These are phyloP conservation scores for Starmerella asiatica DNA, from an alignment of 805 yeast genomes.

Conservation along the genomic window DNA sequence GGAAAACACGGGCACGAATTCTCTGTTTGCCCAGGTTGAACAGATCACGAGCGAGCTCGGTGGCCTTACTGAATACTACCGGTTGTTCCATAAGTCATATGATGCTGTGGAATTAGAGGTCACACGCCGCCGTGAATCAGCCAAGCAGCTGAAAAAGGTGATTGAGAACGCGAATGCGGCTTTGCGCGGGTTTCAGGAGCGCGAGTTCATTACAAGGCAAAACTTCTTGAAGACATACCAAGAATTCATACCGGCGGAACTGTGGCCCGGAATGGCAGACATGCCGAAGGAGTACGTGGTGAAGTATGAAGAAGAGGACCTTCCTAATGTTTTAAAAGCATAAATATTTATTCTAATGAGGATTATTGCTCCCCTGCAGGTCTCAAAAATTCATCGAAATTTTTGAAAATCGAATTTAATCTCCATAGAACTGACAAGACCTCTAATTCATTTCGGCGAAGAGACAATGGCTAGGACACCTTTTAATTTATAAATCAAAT, in stretches of 20 bases:
- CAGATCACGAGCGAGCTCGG: constrained; percentile 28
- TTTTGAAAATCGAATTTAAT: too few species aligned
- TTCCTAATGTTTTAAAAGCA: constrained; percentile 15
- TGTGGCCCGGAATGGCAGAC: constrained; percentile 36
- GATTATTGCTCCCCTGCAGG: constrained; percentile 1
- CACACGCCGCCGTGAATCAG: constrained; percentile 35
- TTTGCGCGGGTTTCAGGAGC: constrained; percentile 30
- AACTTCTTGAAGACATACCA: constrained; percentile 38
- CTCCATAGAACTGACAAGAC: too few species aligned
- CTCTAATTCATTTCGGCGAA: too few species aligned
- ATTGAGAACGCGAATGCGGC: constrained; percentile 33
- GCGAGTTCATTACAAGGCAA: constrained; percentile 35
- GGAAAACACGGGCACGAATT: constrained; percentile 17
- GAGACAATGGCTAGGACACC: too few species aligned
- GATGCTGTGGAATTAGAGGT: constrained; percentile 40
- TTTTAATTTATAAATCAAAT: too few species aligned
- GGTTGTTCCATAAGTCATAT: constrained; percentile 40
- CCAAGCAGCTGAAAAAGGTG: constrained; percentile 30
- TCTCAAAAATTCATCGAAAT: too few species aligned
- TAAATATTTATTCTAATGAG: neutral
- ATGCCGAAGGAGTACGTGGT: constrained; percentile 24
- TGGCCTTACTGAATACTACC: constrained; percentile 37
- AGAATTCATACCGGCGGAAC: constrained; percentile 42
- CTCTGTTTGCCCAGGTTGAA: constrained; percentile 21
- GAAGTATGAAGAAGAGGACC: constrained; percentile 7